Evolutionary conservation across 2,329 filamentous ascomycete species (phyloP), one percentile per base, ranked within the genome.

Genomic region (Akanthomyces uredinophilus): DNA sequence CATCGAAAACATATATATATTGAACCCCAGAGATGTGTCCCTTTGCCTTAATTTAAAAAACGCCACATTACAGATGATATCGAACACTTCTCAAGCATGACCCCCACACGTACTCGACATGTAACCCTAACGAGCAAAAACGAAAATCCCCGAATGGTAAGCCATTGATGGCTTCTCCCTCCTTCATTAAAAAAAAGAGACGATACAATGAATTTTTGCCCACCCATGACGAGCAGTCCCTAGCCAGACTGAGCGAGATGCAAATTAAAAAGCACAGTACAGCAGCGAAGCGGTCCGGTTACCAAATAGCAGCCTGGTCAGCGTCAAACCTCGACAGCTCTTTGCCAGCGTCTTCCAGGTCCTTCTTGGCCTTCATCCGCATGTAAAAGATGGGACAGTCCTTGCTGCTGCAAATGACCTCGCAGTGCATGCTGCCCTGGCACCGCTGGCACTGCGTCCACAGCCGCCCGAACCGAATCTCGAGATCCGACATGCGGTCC

Each of bases 361-460:
- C 95, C 81, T 99, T 99, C 84, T 97, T 96, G 37, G 94, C 94
- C 83, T 99, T 99, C 95, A 99, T 99, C 5, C 95, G 87, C 95
- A 99, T 99, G 75, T 99, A 99, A 76, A 99, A 99, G 71, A 99
- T 99, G 1, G 95, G 95, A 73, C 95, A 99, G 79, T 99, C 95
- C 74, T 92, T 90, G 73, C 89, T 94, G 65, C 89, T 93, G 79
- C 95, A 99, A 68, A 99, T 98, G 60, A 99, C 96, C 75, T 99
- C 95, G 74, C 92, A 95, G 78, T 99, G 95, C 84, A 99, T 90
- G 78, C 92, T 97, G 60, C 93, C 95, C 78, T 99, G 95, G 74
- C 95, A 99, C 47, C 95, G 83, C 79, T 99, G 95, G 74, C 95
- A 99, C 76, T 99, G 95, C 54, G 95, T 99, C 95, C 95, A 99